These are phyloP conservation scores for Paecilomyces sp. DNA, from an alignment of 2,329 filamentous ascomycete genomes.

Conservation along the genomic window DNA sequence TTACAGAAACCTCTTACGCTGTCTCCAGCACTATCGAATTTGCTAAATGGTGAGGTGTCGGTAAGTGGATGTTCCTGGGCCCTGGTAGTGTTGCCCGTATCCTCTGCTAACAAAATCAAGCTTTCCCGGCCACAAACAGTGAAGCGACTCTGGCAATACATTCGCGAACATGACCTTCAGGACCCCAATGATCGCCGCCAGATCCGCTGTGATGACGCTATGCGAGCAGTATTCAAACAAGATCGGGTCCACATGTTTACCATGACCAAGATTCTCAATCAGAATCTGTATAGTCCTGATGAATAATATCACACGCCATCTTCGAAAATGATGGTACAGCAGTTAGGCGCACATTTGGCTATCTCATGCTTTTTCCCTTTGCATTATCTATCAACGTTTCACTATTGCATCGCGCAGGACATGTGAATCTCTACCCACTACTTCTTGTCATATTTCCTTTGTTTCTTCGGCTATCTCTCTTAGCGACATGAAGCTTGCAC, in stretches of 20 bases:
- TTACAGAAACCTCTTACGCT: slow-evolving; percentile 40
- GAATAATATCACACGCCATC: slow-evolving; percentile 43
- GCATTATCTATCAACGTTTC: background rate
- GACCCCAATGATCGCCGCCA: slow-evolving; percentile 87
- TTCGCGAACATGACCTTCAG: slow-evolving; percentile 81
- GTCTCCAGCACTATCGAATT: slow-evolving; percentile 36
- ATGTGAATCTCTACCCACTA: background rate
- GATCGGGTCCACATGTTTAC: slow-evolving; percentile 96
- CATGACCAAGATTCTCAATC: slow-evolving; percentile 94
- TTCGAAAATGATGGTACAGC: background rate
- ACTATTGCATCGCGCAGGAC: slow-evolving; percentile 6
- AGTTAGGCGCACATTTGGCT: background rate
- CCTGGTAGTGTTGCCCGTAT: background rate
- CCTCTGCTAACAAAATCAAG: slow-evolving; percentile 38
- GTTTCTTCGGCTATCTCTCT: slow-evolving; percentile 3
- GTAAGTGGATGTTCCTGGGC: slow-evolving; percentile 21
- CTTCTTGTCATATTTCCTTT: slow-evolving; percentile 3
- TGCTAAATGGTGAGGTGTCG: slow-evolving; percentile 37
- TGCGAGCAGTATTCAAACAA: slow-evolving; percentile 88
- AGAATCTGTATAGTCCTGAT: slow-evolving; percentile 79
- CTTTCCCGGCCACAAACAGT: slow-evolving; percentile 92
- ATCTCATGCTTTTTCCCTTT: slow-evolving; percentile 2
- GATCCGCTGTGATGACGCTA: slow-evolving; percentile 83
- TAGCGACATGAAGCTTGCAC: slow-evolving; percentile 3
- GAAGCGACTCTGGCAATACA: slow-evolving; percentile 93